Evolutionary conservation across 179 eudicot species (phyloP), one percentile per base, ranked within the genome.

Genomic region (Beta macrorhiza): DNA sequence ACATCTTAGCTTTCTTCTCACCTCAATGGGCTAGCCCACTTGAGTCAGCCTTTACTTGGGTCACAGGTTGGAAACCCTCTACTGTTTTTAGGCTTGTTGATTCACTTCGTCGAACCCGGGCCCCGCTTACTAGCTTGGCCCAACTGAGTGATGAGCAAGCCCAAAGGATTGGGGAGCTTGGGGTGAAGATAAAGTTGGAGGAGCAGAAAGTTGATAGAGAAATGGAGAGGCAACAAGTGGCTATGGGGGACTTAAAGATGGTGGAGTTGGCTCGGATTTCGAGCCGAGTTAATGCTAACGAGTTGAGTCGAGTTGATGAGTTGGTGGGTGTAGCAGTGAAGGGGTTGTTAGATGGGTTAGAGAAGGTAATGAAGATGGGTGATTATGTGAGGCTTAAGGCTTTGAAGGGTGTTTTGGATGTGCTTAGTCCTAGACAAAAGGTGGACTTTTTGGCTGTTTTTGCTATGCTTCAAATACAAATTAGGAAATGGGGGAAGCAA

Each of bases 51-150:
- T 83, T 80, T 42, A 79, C 77, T 2, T 93, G 98, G 98, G 75
- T 88, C 63, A 93, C 98, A 0, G 98, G 98, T 0, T 93, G 98
- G 98, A 93, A 91, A 81, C 98, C 98, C 0, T 88, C 93, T 5
- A 83, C 76, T 44, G 85, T 83, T 16, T 89, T 93, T 19, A 78
- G 73, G 17, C 84, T 93, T 0, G 79, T 92, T 9, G 92, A 90
- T 6, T 82, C 89, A 2, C 77, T 89, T 1, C 72, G 84, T 44
- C 52, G 13, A 49, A 87, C 87, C 1, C 81, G 86, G 32, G 64
- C 73, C 2, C 90, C 90, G 0, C 82, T 87, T 0, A 78, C 83
- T 4, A 86, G 87, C 76, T 79, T 87, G 6, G 79, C 75, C 6
- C 88, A 81, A 19, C n/a, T 93, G 76, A 84, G 81, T 7, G 93